A percentile compares a stretch with the other conserved stretches of the same genome.
These are phyloP conservation scores for Dothistroma septosporum DNA, from an alignment of 2,329 filamentous ascomycete species.

Conservation along the genomic window DNA sequence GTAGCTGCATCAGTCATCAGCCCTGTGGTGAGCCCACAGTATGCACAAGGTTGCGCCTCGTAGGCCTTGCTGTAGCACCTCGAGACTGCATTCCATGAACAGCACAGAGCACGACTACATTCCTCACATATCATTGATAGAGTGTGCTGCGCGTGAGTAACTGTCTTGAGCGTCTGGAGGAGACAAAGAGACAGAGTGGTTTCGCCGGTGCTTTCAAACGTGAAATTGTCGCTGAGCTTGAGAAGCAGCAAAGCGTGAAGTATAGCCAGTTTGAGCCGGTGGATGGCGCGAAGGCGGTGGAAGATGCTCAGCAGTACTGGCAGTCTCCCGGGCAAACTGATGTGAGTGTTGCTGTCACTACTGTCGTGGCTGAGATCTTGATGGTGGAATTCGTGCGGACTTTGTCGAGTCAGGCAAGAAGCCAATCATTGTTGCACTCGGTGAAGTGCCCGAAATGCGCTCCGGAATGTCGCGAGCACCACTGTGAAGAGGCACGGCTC, in stretches of 20 bases:
- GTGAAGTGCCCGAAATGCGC: slow-evolving; percentile 10
- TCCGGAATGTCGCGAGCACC: slow-evolving; percentile 7
- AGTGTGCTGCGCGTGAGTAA: slow-evolving; percentile 30
- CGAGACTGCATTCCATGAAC: too few relatives aligned
- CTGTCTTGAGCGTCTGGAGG: slow-evolving; percentile 27
- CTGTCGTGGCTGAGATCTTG: slow-evolving; percentile 16
- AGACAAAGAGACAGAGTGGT: slow-evolving; percentile 34
- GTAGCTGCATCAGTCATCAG: too few relatives aligned
- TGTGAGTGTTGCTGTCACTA: slow-evolving; percentile 6
- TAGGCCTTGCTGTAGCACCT: too few relatives aligned
- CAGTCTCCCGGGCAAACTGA: slow-evolving; percentile 7
- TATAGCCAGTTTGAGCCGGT: slow-evolving; percentile 46
- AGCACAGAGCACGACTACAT: too few relatives aligned
- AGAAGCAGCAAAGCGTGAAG: slow-evolving; percentile 56
- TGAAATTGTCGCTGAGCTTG: slow-evolving; percentile 59
- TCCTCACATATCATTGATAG: too few relatives aligned
- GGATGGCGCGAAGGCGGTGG: slow-evolving; percentile 8
- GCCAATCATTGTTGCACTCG: slow-evolving; percentile 12
- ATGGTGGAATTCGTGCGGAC: slow-evolving; percentile 13
- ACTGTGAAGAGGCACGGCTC: neutral
- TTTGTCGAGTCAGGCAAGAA: slow-evolving; percentile 10
- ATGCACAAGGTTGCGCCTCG: too few relatives aligned
- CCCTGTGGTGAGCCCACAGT: too few relatives aligned
- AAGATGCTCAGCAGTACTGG: slow-evolving; percentile 12
- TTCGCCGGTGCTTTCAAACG: slow-evolving; percentile 66